Conservation (phyloP, 129 eudicot species). For the Cynara cardunculus region DNA sequence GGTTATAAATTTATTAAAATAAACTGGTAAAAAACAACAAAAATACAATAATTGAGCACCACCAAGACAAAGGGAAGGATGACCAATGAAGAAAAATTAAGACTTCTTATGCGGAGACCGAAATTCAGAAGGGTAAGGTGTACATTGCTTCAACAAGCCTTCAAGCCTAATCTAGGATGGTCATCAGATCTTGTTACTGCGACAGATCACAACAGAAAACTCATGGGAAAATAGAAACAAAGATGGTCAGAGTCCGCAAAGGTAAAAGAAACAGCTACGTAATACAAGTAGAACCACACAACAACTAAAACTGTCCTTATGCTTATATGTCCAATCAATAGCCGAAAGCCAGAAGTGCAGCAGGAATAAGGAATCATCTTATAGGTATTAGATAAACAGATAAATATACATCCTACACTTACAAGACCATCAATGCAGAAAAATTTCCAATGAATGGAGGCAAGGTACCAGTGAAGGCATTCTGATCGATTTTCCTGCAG, state of each 20-base stretch:
- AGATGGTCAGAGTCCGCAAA: background rate
- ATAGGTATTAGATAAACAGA: background rate
- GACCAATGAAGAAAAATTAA: no score
- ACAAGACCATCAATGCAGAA: slow-evolving; percentile 29
- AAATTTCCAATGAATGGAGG: slow-evolving; percentile 62
- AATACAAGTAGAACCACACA: background rate
- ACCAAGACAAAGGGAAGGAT: no score
- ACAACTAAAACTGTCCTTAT: background rate
- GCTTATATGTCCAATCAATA: background rate
- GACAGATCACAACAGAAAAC: background rate
- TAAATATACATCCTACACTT: slow-evolving; percentile 26
- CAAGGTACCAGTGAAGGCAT: slow-evolving; percentile 64
- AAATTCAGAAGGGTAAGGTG: background rate
- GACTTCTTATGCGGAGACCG: background rate
- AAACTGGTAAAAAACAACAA: no score
- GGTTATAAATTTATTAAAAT: no score
- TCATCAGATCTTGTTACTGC: background rate
- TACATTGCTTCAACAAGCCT: background rate
- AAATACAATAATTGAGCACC: no score
- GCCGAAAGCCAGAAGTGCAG: background rate
- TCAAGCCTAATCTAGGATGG: background rate
- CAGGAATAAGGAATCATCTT: background rate
- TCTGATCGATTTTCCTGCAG: slow-evolving; percentile 50
- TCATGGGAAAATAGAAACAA: background rate
- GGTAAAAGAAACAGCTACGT: background rate